phyloP scores from a whole-genome alignment of 2,329 filamentous ascomycete genomes.

The Drechslera avenae region DNA sequence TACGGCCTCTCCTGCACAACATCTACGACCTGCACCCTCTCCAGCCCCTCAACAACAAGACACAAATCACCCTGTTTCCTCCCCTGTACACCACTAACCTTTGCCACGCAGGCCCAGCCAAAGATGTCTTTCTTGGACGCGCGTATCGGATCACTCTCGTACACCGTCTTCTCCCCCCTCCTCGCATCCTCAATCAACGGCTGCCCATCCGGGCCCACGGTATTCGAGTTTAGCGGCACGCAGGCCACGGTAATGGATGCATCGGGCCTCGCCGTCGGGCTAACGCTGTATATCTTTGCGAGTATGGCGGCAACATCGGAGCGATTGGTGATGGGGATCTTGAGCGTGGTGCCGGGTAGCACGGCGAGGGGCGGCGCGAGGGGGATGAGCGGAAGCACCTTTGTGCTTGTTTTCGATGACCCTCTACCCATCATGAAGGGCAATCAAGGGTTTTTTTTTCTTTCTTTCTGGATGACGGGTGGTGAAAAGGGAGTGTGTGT shows the following conservation, averaged over 20 bases:
- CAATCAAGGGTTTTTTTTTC: not conserved
- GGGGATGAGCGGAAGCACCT: conserved; percentile 75
- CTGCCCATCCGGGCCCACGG: conserved; percentile 73
- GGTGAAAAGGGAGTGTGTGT: no score
- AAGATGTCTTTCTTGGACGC: conserved; percentile 69
- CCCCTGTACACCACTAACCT: conserved; percentile 57
- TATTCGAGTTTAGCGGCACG: conserved; percentile 79
- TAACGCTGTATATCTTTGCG: conserved; percentile 80
- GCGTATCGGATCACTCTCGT: conserved; percentile 58
- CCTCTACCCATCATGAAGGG: conserved; percentile 43
- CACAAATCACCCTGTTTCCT: conserved; percentile 66
- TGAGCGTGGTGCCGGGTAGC: conserved; percentile 81
- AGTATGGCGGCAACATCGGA: conserved; percentile 89
- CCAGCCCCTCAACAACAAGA: conserved; percentile 83
- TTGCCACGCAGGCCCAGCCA: conserved; percentile 74
- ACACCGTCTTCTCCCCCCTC: conserved; percentile 42
- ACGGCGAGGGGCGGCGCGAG: conserved; percentile 81
- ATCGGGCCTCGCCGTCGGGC: conserved; percentile 66
- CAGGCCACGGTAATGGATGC: conserved; percentile 81
- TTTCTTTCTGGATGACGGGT: no score
- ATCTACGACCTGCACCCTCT: conserved; percentile 75
- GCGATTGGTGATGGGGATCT: conserved; percentile 81
- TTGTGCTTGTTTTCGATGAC: conserved; percentile 41
- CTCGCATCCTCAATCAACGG: conserved; percentile 70
- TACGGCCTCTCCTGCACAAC: conserved; percentile 79